phyloP scores from a whole-genome alignment of 176 grass and related monocot species.

The Lolium rigidum region DNA sequence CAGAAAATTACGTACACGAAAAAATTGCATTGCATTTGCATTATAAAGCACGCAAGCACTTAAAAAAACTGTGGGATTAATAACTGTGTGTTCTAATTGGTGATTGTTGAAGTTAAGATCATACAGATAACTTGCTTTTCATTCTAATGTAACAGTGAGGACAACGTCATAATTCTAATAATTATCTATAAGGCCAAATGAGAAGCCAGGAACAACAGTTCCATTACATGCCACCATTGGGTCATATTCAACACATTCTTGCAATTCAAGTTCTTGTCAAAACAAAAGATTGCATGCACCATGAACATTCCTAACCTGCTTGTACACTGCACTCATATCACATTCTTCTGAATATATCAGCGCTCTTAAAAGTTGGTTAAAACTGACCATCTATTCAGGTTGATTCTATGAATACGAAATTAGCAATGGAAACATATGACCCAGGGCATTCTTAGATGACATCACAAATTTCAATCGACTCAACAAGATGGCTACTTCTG shows the following conservation, averaged over 20 bases:
- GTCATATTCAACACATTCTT: not conserved
- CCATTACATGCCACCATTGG: slow-evolving; percentile 6
- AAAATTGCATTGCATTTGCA: not conserved
- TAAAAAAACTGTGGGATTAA: slow-evolving; percentile 2
- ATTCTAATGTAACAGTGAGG: slow-evolving; percentile 11
- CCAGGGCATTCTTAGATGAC: not conserved
- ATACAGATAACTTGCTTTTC: not conserved
- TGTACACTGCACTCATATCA: slow-evolving; percentile 1
- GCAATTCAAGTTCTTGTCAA: not conserved
- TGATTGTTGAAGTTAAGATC: slow-evolving; percentile 9
- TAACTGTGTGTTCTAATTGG: slow-evolving; percentile 9
- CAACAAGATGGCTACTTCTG: slow-evolving; percentile 4
- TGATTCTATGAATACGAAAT: not conserved
- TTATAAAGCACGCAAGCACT: not conserved
- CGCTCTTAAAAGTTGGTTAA: not conserved
- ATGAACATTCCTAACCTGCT: slow-evolving; percentile 17
- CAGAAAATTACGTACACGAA: not conserved
- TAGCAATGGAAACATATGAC: slow-evolving; percentile 4
- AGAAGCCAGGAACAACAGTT: not conserved
- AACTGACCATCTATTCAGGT: not conserved
- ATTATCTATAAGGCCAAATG: slow-evolving; percentile 23
- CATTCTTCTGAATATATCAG: slow-evolving; percentile 18
- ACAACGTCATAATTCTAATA: slow-evolving; percentile 3
- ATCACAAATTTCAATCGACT: slow-evolving; percentile 16
- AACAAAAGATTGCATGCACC: not conserved